Conservation (phyloP, 208 protist species). For the Endotrypanum monterogeii region DNA sequence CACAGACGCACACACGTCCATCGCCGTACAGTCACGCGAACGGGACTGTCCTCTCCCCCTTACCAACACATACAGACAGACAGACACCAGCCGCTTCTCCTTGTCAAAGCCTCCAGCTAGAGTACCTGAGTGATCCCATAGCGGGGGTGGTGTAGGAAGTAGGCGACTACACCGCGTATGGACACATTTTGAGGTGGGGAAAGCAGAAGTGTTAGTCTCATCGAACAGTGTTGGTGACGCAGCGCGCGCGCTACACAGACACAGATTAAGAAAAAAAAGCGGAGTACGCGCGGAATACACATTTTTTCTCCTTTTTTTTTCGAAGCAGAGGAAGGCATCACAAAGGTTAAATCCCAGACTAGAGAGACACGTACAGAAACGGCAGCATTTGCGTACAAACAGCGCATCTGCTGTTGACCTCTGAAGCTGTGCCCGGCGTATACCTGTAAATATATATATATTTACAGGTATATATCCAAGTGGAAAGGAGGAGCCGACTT, state of each 20-base stretch:
- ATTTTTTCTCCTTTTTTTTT: neutral
- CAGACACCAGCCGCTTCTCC: neutral
- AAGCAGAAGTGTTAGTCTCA: neutral
- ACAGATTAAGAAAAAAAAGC: neutral
- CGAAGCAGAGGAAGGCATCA: no score
- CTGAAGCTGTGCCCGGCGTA: neutral
- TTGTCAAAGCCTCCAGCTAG: neutral
- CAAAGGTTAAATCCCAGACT: neutral
- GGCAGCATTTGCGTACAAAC: neutral
- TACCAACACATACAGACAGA: slow-evolving; percentile 1
- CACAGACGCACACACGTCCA: neutral
- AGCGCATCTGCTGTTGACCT: neutral
- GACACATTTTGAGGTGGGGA: neutral
- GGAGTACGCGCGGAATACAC: neutral
- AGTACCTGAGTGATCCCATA: neutral
- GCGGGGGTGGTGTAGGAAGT: neutral
- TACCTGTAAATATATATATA: no score
- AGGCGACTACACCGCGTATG: neutral
- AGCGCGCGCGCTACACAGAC: no score
- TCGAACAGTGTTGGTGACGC: neutral
- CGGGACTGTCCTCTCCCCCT: neutral
- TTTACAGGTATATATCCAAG: no score
- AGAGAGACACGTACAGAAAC: neutral
- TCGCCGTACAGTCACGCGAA: neutral
- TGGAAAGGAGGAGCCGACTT: no score